phyloP scores from a whole-genome alignment of 1,284 basidiomycete genomes.

The Puccinia polysora region DNA sequence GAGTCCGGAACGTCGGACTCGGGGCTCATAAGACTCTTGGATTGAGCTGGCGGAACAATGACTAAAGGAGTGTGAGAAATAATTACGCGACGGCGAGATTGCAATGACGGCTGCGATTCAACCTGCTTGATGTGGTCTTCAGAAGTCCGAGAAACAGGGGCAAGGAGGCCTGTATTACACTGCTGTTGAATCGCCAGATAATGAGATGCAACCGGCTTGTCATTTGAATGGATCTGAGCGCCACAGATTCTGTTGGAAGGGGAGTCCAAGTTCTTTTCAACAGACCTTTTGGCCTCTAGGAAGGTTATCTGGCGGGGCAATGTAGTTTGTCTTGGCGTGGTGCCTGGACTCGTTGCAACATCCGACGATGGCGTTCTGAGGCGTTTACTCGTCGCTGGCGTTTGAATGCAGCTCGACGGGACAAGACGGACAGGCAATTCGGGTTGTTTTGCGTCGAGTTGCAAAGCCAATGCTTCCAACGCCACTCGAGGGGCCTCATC shows the following conservation, averaged over 20 bases:
- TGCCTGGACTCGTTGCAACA: neutral
- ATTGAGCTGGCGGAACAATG: conserved; percentile 20
- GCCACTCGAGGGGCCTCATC: conserved; percentile 20
- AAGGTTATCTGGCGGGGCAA: conserved; percentile 23
- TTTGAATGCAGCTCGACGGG: neutral
- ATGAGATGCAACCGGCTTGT: neutral
- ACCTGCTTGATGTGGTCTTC: conserved; percentile 9
- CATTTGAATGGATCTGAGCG: conserved; percentile 8
- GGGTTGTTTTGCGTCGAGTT: conserved; percentile 1
- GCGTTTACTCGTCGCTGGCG: conserved; percentile 8
- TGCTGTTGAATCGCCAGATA: neutral
- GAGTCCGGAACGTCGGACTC: conserved; percentile 13
- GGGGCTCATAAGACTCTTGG: conserved; percentile 3
- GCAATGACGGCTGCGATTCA: conserved; percentile 15
- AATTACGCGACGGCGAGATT: conserved; percentile 26
- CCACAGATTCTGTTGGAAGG: conserved; percentile 12
- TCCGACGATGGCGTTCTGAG: neutral
- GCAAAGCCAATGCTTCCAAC: conserved; percentile 27
- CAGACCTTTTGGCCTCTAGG: neutral
- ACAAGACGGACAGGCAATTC: neutral
- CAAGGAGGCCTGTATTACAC: neutral
- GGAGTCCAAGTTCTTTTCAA: neutral
- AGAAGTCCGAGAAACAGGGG: neutral
- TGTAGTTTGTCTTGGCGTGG: neutral
- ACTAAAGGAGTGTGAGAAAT: conserved; percentile 30